Evolutionary conservation across 192 early-diverging fungal genomes (phyloP).

Genomic region (Physocladia obscura): DNA sequence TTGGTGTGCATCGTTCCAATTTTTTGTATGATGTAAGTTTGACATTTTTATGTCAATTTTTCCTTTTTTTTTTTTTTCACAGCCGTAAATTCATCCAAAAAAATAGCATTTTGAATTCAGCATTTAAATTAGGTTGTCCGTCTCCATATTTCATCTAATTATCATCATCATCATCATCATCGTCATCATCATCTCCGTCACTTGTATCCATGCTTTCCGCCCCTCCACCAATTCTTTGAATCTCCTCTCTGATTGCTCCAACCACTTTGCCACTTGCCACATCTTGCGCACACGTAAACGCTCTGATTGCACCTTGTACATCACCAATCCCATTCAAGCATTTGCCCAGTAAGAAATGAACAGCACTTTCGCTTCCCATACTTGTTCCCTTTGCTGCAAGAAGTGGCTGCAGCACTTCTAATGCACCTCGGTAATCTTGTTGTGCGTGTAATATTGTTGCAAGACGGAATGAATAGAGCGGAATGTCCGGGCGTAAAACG

Average conservation of each 20-base stretch:
- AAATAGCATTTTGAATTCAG: neutral
- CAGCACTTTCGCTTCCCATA: constrained; percentile 48
- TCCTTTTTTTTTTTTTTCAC: no score
- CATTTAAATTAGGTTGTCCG: neutral
- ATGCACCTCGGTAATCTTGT: constrained; percentile 60
- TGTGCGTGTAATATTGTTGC: constrained; percentile 65
- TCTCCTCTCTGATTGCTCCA: constrained; percentile 15
- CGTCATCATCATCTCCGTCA: neutral
- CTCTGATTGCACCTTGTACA: constrained; percentile 49
- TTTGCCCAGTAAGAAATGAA: constrained; percentile 66
- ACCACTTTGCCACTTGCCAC: constrained; percentile 4
- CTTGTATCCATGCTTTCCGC: neutral
- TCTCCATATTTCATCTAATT: neutral
- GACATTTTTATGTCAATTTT: constrained; percentile 18
- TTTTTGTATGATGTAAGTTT: constrained; percentile 32
- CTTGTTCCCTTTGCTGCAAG: constrained; percentile 38
- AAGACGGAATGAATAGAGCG: constrained; percentile 66
- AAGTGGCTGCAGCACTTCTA: constrained; percentile 62
- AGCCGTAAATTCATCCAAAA: no score
- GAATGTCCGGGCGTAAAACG: constrained; percentile 45
- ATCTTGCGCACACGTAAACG: constrained; percentile 68
- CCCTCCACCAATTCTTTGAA: constrained; percentile 12
- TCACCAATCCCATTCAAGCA: constrained; percentile 55
- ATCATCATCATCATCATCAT: neutral
- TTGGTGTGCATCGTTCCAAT: constrained; percentile 47